Base-by-base conservation (phyloP, 345 rosid species). In the Camelina neglecta region DNA sequence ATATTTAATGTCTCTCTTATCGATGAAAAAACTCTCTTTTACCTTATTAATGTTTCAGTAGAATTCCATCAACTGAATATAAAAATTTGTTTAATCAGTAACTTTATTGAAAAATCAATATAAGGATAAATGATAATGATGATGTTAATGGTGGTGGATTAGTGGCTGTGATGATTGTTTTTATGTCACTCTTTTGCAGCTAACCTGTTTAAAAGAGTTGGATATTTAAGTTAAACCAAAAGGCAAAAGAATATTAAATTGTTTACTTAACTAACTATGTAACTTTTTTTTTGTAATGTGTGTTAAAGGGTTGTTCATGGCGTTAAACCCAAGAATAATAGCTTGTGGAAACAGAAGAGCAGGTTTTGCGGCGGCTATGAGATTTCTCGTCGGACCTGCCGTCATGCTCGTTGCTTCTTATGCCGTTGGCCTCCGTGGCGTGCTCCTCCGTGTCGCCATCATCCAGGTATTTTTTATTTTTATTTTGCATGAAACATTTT, bases 371-470 rank as follows among this genome's bases (percentile, higher is more conserved):
- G 92, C 94, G 93, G 92, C 81, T 12, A 93, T 95, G 82, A 90
- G 99, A 88, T 95, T 95, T 93, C 77, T 95, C 74, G 75, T 86
- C 80, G 99, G 99, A 44, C 99, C 99, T 71, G 99, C 98, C 81
- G 93, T 93, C 71, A 95, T 95, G 99, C 84, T 90, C 60, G 97
- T 96, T 24, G 98, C 98, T 83, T 95, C 99, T 60, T 82, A 87
- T 68, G 93, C 86, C 80, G 94, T 95, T 75, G 98, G 98, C 50
- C 90, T 95, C 69, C 84, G 83, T 54, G 99, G 96, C 31, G 82
- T 74, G 60, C 99, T 95, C 69, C 85, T 95, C 72, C 98, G 82
- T 77, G 87, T 95, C 62, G 99, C 99, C 75, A 93, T 92, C 78
- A 94, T 95, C 8, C 99, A 95, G 96, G 99, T 95, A 76, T 5